These are phyloP conservation scores for Cryptosporidium sp. DNA, from an alignment of 169 alveolate species.

Conservation along the genomic window DNA sequence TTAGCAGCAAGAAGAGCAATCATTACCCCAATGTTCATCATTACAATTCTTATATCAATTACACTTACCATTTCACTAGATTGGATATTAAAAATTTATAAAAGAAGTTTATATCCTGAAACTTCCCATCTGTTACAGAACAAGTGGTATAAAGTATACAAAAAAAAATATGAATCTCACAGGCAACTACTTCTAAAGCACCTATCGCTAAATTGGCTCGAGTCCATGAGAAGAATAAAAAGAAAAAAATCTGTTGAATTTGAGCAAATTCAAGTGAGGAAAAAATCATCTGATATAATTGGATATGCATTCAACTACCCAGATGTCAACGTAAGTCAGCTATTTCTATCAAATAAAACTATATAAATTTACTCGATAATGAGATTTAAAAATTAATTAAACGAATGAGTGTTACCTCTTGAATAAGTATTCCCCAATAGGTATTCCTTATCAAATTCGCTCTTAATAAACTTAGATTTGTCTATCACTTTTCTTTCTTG, in stretches of 20 bases:
- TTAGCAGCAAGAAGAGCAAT: slow-evolving; percentile 55
- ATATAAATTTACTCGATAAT: background rate
- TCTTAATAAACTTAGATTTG: slow-evolving; percentile 66
- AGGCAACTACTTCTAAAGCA: slow-evolving; percentile 39
- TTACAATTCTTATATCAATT: slow-evolving; percentile 41
- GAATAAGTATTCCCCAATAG: slow-evolving; percentile 52
- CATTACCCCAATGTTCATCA: slow-evolving; percentile 65
- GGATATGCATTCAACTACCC: slow-evolving; percentile 75
- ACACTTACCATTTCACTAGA: slow-evolving; percentile 56
- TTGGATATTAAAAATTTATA: slow-evolving; percentile 59
- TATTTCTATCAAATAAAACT: slow-evolving; percentile 52
- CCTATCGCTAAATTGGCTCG: slow-evolving; percentile 47
- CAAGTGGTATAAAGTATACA: slow-evolving; percentile 46
- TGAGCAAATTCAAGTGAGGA: slow-evolving; percentile 29
- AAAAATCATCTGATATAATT: slow-evolving; percentile 64
- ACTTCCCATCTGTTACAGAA: slow-evolving; percentile 49
- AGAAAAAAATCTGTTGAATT: slow-evolving; percentile 29
- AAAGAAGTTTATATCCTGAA: slow-evolving; percentile 68
- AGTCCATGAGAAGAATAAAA: slow-evolving; percentile 51
- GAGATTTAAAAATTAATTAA: background rate
- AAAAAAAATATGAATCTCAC: slow-evolving; percentile 61
- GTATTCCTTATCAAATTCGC: slow-evolving; percentile 65
- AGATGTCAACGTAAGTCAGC: slow-evolving; percentile 61
- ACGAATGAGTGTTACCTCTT: background rate
- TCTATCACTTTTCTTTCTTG: slow-evolving; percentile 66